Evolutionary conservation across 306 rosid genomes (phyloP), one percentile per base, ranked within the genome.

Genomic region (Biancaea sappan): DNA sequence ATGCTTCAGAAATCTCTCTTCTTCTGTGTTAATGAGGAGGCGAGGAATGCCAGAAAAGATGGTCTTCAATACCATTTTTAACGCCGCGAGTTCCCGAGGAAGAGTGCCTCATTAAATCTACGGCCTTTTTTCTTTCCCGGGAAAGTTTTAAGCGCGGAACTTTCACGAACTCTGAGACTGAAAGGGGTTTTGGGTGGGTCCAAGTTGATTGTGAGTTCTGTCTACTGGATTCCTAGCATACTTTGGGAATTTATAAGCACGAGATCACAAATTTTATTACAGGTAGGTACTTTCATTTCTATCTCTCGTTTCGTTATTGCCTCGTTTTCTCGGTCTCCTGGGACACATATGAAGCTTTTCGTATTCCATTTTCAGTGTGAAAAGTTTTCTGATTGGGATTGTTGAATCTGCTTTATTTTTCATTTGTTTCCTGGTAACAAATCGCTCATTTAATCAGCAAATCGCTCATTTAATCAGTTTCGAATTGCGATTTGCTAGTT

Each of bases 241-340:
- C 40, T 78, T 38, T 32, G 40, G 18, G 48, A 75, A 76, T 87
- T 94, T 86, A 85, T 75, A 93, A 88, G 58, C 97, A 77, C 97
- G 86, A 87, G 86, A 86, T 91, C 87, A 77, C 85, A 73, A 6
- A 40, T 66, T 85, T 69, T 87, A 71, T 81, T 79, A 80, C 83
- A 60, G 81, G 90, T 87, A 78, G 84, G 79, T 60, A 84, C 79
- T 64, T 78, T 54, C 16, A 43, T 32, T 75, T 69, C 66, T 53
- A 2, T 35, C 24, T 52, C 71, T 54, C 67, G 74, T 65, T 77
- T 68, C 25, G 31, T 24, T 50, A 46, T 18, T 11, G 26, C 38
- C 31, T 50, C 71, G 61, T 63, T 41, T 34, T 66, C 48, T 50
- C 32, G 47, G 73, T 29, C 29, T 53, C 62, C 66, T 52, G 28